Evolutionary conservation across 2,329 filamentous ascomycete species (phyloP).

Genomic region (Erysiphe pulchra): DNA sequence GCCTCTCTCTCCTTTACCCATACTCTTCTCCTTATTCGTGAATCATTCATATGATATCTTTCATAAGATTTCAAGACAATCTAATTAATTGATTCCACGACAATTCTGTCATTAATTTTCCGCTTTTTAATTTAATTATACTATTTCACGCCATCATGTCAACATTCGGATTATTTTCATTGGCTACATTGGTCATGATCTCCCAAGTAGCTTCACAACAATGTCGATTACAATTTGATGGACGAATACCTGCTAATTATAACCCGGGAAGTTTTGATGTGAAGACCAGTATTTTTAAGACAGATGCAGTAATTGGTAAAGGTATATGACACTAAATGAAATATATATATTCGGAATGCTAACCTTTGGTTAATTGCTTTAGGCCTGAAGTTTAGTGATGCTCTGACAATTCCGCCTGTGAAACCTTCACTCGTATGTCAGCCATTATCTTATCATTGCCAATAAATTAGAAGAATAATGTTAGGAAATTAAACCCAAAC

Average conservation of each 20-base stretch:
- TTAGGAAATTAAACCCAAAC: not conserved
- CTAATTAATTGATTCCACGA: no score
- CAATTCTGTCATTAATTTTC: no score
- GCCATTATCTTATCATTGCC: no score
- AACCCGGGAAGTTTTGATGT: constrained; percentile 17
- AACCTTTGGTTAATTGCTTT: not conserved
- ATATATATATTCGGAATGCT: no score
- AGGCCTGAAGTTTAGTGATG: constrained; percentile 24
- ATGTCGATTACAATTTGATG: constrained; percentile 20
- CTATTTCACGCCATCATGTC: not conserved
- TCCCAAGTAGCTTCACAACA: constrained; percentile 10
- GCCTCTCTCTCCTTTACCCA: no score
- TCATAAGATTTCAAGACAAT: no score
- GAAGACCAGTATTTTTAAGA: constrained; percentile 21
- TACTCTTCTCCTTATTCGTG: no score
- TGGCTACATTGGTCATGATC: constrained; percentile 1
- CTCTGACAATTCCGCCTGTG: constrained; percentile 22
- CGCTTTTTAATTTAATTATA: no score
- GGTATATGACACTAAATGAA: not conserved
- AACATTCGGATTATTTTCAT: not conserved
- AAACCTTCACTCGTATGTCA: constrained; percentile 16
- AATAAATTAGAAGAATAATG: not conserved
- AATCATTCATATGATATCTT: no score
- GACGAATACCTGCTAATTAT: constrained; percentile 18
- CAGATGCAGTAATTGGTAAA: constrained; percentile 23